A percentile compares a stretch with the other conserved stretches of the same genome.
phyloP scores from a whole-genome alignment of 768 basidiomycete genomes.

The Boletus rubroflammeus region DNA sequence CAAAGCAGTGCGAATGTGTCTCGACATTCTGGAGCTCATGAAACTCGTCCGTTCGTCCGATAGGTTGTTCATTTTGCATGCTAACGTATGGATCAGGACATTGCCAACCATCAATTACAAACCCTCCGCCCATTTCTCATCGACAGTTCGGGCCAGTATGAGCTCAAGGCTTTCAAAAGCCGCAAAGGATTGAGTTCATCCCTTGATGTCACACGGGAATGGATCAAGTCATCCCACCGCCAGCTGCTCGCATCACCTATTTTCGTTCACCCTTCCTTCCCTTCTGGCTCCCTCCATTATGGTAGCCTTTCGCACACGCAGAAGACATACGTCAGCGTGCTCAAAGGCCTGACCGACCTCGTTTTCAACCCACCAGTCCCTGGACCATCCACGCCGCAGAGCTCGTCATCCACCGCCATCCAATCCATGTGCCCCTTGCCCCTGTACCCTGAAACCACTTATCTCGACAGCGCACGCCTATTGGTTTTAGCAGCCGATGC shows the following conservation, averaged over 20 bases:
- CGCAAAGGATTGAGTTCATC: constrained; percentile 45
- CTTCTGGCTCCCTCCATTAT: constrained; percentile 43
- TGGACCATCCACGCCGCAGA: constrained; percentile 33
- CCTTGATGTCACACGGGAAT: constrained; percentile 56
- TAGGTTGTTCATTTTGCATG: constrained; percentile 10
- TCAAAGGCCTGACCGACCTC: constrained; percentile 62
- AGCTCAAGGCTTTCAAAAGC: constrained; percentile 72
- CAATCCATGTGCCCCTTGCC: constrained; percentile 35
- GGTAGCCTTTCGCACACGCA: constrained; percentile 39
- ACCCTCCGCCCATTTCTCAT: constrained; percentile 89
- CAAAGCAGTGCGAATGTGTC: constrained; percentile 72
- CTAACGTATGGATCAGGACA: constrained; percentile 58
- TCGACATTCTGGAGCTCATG: constrained; percentile 93
- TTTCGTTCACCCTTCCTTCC: constrained; percentile 44
- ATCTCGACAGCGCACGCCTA: constrained; percentile 74
- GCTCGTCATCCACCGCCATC: constrained; percentile 30
- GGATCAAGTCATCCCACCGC: constrained; percentile 56
- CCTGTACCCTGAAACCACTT: constrained; percentile 71
- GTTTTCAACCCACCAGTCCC: constrained; percentile 53
- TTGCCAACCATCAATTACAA: constrained; percentile 93
- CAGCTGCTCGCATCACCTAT: constrained; percentile 40
- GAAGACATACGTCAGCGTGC: constrained; percentile 49
- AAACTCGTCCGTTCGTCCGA: constrained; percentile 66
- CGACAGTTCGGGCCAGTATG: constrained; percentile 74
- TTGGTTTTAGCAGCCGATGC: constrained; percentile 65